Percentiles rank a stretch among this genome's conserved stretches.
Evolutionary conservation across 2,329 filamentous ascomycete species (phyloP).

Genomic region (Diplodia intermedia): DNA sequence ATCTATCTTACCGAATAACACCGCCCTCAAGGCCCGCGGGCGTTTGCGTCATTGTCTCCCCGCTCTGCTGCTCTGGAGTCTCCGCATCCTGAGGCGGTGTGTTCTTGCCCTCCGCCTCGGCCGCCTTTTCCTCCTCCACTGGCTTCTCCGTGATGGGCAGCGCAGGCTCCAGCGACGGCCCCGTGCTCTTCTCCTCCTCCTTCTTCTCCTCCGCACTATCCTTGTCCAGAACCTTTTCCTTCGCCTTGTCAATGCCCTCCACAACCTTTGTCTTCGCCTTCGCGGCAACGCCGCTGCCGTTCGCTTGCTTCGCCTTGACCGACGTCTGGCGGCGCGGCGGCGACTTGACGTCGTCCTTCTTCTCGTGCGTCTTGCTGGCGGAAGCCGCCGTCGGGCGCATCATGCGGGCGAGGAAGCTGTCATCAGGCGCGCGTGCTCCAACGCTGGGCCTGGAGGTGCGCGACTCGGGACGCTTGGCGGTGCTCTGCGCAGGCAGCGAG

Average conservation of each 20-base stretch:
- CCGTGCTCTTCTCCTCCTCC: conserved; percentile 7
- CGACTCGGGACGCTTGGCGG: conserved; percentile 59
- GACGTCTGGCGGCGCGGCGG: conserved; percentile 43
- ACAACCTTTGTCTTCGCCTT: conserved; percentile 49
- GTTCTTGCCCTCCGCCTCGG: conserved; percentile 23
- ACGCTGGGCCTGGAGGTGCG: conserved; percentile 46
- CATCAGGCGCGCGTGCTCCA: conserved; percentile 60
- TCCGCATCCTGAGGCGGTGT: conserved; percentile 21
- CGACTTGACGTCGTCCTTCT: conserved; percentile 52
- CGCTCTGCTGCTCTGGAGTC: conserved; percentile 26
- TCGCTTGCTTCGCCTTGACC: conserved; percentile 36
- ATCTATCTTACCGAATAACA: conserved; percentile 33
- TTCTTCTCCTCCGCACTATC: conserved; percentile 19
- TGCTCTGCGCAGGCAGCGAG: conserved; percentile 45
- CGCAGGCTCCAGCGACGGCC: conserved; percentile 22
- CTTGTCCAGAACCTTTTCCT: conserved; percentile 40
- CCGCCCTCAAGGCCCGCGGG: conserved; percentile 31
- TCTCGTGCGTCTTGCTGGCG: conserved; percentile 71
- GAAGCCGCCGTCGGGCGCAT: conserved; percentile 77
- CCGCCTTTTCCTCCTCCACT: conserved; percentile 20
- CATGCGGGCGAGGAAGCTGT: conserved; percentile 80
- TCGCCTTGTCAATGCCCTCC: conserved; percentile 45
- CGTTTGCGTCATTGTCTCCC: conserved; percentile 30
- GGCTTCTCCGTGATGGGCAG: conserved; percentile 25
- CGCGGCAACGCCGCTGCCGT: conserved; percentile 38